Conservation (phyloP, 1,139 yeast genomes). For the Petasospora fabianii region DNA sequence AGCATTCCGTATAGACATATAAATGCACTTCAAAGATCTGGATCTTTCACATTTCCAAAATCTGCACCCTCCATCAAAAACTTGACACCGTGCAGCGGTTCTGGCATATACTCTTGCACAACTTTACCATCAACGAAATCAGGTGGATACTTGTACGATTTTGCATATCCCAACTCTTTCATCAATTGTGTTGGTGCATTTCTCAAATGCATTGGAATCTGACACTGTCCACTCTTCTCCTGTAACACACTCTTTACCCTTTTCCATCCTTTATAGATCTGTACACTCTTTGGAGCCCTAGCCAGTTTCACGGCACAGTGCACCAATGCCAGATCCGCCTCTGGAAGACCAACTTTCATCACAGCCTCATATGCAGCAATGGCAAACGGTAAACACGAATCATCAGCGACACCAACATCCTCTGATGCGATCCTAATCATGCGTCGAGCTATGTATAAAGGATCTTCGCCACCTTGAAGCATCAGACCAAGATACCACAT, state of each 20-base stretch:
- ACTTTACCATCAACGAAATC: constrained; percentile 68
- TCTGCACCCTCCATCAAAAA: constrained; percentile 40
- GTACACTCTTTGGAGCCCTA: constrained; percentile 78
- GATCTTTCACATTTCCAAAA: constrained; percentile 38
- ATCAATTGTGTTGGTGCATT: constrained; percentile 92
- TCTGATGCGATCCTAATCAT: constrained; percentile 93
- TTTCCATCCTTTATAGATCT: constrained; percentile 76
- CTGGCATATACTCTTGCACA: constrained; percentile 66
- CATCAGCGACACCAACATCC: constrained; percentile 82
- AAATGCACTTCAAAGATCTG: constrained; percentile 22
- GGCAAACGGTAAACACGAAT: constrained; percentile 81
- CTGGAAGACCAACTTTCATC: constrained; percentile 95
- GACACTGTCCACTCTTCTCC: constrained; percentile 49
- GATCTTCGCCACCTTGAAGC: constrained; percentile 93
- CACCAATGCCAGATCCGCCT: constrained; percentile 84
- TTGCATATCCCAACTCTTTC: constrained; percentile 84
- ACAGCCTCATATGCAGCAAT: constrained; percentile 82
- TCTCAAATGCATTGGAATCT: constrained; percentile 75
- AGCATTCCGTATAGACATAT: neutral
- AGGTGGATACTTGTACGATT: constrained; percentile 87
- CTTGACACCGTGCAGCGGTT: constrained; percentile 33
- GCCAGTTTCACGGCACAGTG: constrained; percentile 92
- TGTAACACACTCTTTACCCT: constrained; percentile 48
- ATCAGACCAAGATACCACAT: constrained; percentile 80
- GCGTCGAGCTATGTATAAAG: constrained; percentile 83